These are phyloP conservation scores for Filosporella fistucella DNA, from an alignment of 495 filamentous ascomycete genomes.

Conservation along the genomic window DNA sequence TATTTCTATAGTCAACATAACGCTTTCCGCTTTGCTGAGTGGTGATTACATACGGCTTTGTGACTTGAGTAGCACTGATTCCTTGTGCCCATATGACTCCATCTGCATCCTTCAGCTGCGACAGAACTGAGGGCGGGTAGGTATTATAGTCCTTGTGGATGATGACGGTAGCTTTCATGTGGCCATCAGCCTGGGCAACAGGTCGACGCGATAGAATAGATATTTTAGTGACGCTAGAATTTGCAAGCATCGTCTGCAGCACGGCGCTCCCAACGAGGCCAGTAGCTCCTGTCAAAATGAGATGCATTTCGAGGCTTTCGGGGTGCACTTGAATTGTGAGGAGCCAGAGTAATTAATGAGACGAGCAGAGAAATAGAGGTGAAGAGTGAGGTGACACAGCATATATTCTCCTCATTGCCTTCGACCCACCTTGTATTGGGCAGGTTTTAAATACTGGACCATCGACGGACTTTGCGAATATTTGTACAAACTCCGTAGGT, in stretches of 20 bases:
- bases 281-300: slow-evolving; percentile 73
- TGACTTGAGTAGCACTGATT: slow-evolving; percentile 52
- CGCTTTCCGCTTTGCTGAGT: background rate
- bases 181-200: slow-evolving; percentile 57
- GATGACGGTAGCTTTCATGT: slow-evolving; percentile 56
- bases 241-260: slow-evolving; percentile 59
- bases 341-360: no score
- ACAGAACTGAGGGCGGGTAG: slow-evolving; percentile 49
- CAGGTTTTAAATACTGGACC: no score
- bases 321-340: no score
- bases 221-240: slow-evolving; percentile 51
- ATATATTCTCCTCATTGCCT: no score
- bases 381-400: no score
- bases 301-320: slow-evolving; percentile 51
- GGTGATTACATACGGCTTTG: slow-evolving; percentile 48
- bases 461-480: no score
- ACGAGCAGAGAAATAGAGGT: no score
- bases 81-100: slow-evolving; percentile 72
- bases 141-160: slow-evolving; percentile 58
- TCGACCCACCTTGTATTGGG: no score
- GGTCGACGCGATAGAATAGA: slow-evolving; percentile 63
- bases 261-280: slow-evolving; percentile 64
- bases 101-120: slow-evolving; percentile 55
- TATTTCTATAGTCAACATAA: background rate
- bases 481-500: no score